Percentiles rank a stretch among this genome's conserved stretches.
Conservation (phyloP, 306 rosid genomes). For the Parietaria judaica region DNA sequence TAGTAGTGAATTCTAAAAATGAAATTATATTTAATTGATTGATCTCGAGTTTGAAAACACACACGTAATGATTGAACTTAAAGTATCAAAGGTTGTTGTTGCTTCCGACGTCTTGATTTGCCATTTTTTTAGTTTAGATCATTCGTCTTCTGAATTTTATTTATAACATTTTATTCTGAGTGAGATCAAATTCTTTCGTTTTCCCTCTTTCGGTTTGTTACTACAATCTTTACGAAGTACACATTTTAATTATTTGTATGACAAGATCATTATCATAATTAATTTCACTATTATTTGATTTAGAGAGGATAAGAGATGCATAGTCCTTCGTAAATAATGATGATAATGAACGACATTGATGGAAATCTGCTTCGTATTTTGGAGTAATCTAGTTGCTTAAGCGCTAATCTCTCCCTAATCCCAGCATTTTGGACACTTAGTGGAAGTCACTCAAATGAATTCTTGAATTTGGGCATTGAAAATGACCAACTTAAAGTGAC, state of each 20-base stretch:
- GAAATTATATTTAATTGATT: too few relatives aligned
- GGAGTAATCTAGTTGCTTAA: constrained; percentile 53
- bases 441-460: constrained; percentile 32
- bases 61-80: too few relatives aligned
- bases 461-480: constrained; percentile 28
- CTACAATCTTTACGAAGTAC: not conserved
- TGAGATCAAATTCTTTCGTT: too few relatives aligned
- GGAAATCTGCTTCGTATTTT: constrained; percentile 37
- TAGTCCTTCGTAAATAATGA: constrained; percentile 9
- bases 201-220: too few relatives aligned
- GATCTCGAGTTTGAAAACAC: too few relatives aligned
- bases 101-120: too few relatives aligned
- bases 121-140: too few relatives aligned
- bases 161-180: too few relatives aligned
- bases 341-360: constrained; percentile 9
- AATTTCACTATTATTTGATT: not conserved
- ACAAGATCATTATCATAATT: not conserved
- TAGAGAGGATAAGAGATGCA: not conserved
- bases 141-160: too few relatives aligned
- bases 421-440: constrained; percentile 18
- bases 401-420: constrained; percentile 56
- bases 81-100: too few relatives aligned
- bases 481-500: constrained; percentile 60
- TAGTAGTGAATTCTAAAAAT: too few relatives aligned
- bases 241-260: not conserved